Evolutionary conservation across 331 rosid species (phyloP), one percentile per base, ranked within the genome.

Genomic region (Ulmus americana): DNA sequence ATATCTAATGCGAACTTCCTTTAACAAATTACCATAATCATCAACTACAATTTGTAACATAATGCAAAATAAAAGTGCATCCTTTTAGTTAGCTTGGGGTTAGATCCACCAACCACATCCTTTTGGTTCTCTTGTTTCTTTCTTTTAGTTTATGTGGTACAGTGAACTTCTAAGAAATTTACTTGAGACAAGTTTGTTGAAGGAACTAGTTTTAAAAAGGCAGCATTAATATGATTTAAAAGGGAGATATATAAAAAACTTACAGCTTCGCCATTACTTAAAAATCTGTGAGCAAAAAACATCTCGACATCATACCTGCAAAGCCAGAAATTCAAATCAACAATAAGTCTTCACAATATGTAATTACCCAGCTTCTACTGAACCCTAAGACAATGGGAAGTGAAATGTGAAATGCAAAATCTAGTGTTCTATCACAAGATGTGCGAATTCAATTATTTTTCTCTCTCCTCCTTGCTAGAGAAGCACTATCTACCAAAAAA

Each of bases 1-100:
- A 87, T 81, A 90, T 87, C 90, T 83, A 79, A 86, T 94, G 61
- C 70, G 86, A 65, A 80, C 96, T 88, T 86, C 98, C 98, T 92
- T 92, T 81, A 88, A 85, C 81, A 75, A 77, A 77, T 61, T 78
- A 67, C 59, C 56, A 56, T 70, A 69, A 50, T 66, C 47, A 72
- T 70, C 74, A 75, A 51, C 65, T 50, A 45, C 13, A 47, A 42
- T 18, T 68, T 15, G 28, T 39, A 11, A 11, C 8, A 20, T 16
- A 15, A 8, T 5, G 14, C 28, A 63, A 39, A 53, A 52, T 46
- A 28, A 45, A 5, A 2, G 43, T 14, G 38, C 14, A n/a, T 63
- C 35, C 16, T 52, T 65, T 7, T 38, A 22, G 43, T 53, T 6
- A 12, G 5, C 12, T 48, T 69, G 47, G 39, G 18, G 39, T 10